Percentiles rank a stretch among this genome's conserved stretches.
phyloP scores from a whole-genome alignment of 208 protist species.

The Acanthamoeba lenticulata region DNA sequence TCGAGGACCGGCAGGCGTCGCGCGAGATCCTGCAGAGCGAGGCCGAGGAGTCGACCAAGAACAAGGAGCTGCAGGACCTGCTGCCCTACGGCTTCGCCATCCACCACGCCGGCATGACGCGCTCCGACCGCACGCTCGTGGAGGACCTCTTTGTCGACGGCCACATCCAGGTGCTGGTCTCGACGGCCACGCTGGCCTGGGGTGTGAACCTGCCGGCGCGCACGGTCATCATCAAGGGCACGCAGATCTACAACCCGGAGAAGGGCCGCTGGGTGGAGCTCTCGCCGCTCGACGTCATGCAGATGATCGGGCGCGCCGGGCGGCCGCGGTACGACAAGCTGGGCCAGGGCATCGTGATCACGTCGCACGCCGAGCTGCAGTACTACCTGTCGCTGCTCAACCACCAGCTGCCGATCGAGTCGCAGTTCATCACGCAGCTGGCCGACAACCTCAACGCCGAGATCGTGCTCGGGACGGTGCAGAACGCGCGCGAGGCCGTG shows the following conservation, averaged over 20 bases:
- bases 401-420: constrained; percentile 97
- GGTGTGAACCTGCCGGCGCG: constrained; percentile 99
- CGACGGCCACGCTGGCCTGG: constrained; percentile 99
- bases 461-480: constrained; percentile 96
- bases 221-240: constrained; percentile 98
- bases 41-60: constrained; percentile 83
- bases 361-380: constrained; percentile 94
- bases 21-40: background rate
- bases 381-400: constrained; percentile 96
- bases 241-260: constrained; percentile 91
- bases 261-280: constrained; percentile 95
- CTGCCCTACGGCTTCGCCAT: constrained; percentile 93
- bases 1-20: background rate
- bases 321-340: constrained; percentile 98
- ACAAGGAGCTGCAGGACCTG: constrained; percentile 91
- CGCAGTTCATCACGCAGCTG: constrained; percentile 89
- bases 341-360: constrained; percentile 98
- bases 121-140: constrained; percentile 94
- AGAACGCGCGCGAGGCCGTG: constrained; percentile 95
- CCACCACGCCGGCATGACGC: constrained; percentile 97
- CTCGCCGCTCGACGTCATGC: constrained; percentile 98
- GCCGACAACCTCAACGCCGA: constrained; percentile 99
- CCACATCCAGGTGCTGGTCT: constrained; percentile 95
- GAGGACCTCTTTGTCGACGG: constrained; percentile 96
- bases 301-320: constrained; percentile 98